A percentile compares a stretch with the other conserved stretches of the same genome.
Conservation (phyloP, 2,329 filamentous ascomycete genomes). For the Diplocarpon mali region DNA sequence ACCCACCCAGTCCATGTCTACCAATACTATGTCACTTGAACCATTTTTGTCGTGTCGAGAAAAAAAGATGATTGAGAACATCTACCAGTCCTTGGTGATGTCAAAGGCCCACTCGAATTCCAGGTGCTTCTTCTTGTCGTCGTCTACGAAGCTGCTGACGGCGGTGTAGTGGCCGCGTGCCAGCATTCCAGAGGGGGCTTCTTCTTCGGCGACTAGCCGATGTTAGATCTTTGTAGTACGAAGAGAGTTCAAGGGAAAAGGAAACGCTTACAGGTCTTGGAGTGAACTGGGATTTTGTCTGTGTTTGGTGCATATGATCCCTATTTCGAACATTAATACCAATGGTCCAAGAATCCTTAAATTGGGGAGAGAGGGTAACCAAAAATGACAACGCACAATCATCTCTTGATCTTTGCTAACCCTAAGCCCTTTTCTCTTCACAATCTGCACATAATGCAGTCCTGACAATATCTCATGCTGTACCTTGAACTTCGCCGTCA, state of each 20-base stretch:
- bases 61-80: too few species aligned
- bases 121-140: constrained; percentile 84
- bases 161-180: constrained; percentile 85
- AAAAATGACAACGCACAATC: constrained; percentile 56
- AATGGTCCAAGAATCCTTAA: too few species aligned
- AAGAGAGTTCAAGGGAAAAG: constrained; percentile 27
- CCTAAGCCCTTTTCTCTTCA: constrained; percentile 79
- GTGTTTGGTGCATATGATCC: constrained; percentile 92
- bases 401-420: constrained; percentile 95
- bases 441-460: constrained; percentile 88
- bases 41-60: too few species aligned
- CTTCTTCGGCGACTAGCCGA: constrained; percentile 68
- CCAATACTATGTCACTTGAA: too few species aligned
- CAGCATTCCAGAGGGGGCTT: constrained; percentile 84
- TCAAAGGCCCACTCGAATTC: constrained; percentile 95
- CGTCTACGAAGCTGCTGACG: constrained; percentile 82
- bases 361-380: not conserved
- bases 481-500: constrained; percentile 89
- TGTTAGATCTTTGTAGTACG: constrained; percentile 1
- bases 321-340: constrained; percentile 32
- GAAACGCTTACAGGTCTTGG: constrained; percentile 75
- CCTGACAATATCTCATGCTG: constrained; percentile 94
- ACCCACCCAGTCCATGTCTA: not conserved
- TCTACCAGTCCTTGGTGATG: constrained; percentile 90
- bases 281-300: constrained; percentile 71